Base-by-base conservation (phyloP, 192 early-diverging fungal genomes). In the Gonapodya prolifera region DNA sequence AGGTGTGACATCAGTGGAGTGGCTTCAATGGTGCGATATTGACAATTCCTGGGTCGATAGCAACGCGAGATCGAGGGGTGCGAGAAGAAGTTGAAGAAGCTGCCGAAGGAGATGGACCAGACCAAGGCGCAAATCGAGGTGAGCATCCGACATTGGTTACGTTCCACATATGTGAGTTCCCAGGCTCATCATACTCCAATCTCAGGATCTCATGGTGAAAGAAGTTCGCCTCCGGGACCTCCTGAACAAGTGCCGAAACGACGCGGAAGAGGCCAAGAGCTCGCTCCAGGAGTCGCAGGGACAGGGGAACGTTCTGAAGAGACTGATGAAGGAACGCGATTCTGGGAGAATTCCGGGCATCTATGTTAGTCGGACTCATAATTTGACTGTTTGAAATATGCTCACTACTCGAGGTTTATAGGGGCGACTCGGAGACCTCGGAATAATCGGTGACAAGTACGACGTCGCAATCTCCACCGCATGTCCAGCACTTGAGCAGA, bases 381-480 rank as follows among this genome's bases (percentile, higher is more conserved):
- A 70, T 61, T 8, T 33, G 8, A 23, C 17, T 18, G 2, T 34
- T 30, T 35, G 8, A 18, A 69, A n/a, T 35, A 2, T 2, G 30
- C 35, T 2, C 35, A 16, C 2, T 34, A 2, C 23, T 34, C 8
- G 32, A 1, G 1, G 32, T 28, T 18, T 79, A 75, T 34, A 91
- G 89, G 91, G 92, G 69, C 91, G 98, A 2, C 85, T 99, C 29
- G 98, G 98, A n/a, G 92, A 94, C 77, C 84, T 99, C n/a, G 98
- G 96, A 31, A 91, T 92, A 0, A 97, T 99, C 79, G 93, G 94
- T 73, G 92, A 92, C 75, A 91, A 90, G 81, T 99, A 96, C 78
- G 98, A 98, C 82, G 91, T 98, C 2, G 97, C 97, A 0, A 90
- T 98, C 23, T 96, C 96, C 0, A 98, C 95, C 1, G 92, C 94